Base-by-base conservation (phyloP, 1,284 basidiomycete genomes). In the Fomes fomentarius region DNA sequence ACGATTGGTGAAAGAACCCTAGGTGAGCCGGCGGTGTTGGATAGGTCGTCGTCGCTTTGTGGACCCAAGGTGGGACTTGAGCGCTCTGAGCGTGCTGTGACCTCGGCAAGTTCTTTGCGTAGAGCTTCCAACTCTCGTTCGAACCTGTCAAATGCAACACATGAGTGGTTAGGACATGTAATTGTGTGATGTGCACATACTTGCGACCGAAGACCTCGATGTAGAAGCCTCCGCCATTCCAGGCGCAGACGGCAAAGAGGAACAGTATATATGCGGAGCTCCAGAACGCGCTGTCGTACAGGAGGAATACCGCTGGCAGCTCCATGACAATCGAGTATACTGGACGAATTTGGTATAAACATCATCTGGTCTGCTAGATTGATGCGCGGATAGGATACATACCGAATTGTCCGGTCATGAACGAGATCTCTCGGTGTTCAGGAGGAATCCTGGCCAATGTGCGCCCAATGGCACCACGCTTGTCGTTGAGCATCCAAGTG, bases 161-260 rank as follows among this genome's bases (percentile, higher is more conserved):
- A 24, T 25, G 21, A 40, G 38, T 24, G 11, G 38, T 19, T 12
- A 17, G 11, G 10, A 17, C 5, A 40, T 24, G 21, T 9, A 11
- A 22, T 12, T 5, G 9, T 40, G 34, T 47, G 30, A 38, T 8
- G 21, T 12, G 43, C 31, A 82, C 90, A 61, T 60, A 94, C 93
- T 96, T 96, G 72, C 94, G 84, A 33, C 94, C 94, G 69, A 96
- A 96, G 28, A 96, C 94, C 69, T 98, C 95, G 57, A 97, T 94
- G 70, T 96, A 96, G 77, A 85, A 93, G 9, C 84, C 90, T 57
- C 81, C 92, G 47, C 84, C 91, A 64, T 93, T 93, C 91, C 92
- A 93, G 1, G 89, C 89, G 57, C 87, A 89, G 39, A 93, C 91
- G 28, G 81, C 76, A 65, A 96, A 92, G 42, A 96, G 89, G 54